A percentile compares a stretch with the other conserved stretches of the same genome.
These are phyloP conservation scores for Glycine latifolia DNA, from an alignment of 306 rosid genomes.

Conservation along the genomic window DNA sequence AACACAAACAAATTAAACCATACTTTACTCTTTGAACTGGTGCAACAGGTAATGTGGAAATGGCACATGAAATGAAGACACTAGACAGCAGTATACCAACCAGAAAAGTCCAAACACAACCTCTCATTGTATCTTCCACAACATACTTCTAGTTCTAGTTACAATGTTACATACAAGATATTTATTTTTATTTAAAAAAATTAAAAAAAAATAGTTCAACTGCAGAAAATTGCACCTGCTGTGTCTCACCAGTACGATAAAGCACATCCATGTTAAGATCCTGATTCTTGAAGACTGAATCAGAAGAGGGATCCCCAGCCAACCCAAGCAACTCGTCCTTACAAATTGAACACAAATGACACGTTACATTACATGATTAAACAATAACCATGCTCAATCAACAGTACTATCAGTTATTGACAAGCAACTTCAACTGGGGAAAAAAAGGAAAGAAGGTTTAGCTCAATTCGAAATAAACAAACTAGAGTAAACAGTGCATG, in stretches of 20 bases:
- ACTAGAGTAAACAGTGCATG: too few relatives aligned
- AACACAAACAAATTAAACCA: conserved; percentile 14
- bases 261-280: conserved; percentile 83
- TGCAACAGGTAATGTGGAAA: not conserved
- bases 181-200: not conserved
- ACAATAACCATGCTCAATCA: conserved; percentile 8
- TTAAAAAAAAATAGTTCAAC: not conserved
- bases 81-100: not conserved
- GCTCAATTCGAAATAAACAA: too few relatives aligned
- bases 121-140: conserved; percentile 12
- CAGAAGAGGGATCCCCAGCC: conserved; percentile 69
- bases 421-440: too few relatives aligned
- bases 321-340: conserved; percentile 88
- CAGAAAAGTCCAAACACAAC: conserved; percentile 32
- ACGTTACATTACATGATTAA: not conserved
- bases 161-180: not conserved
- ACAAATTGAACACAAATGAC: conserved; percentile 44
- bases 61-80: not conserved
- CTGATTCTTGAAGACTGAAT: conserved; percentile 72
- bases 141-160: not conserved
- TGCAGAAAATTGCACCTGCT: conserved; percentile 62
- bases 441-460: too few relatives aligned
- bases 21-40: not conserved
- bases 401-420: not conserved
- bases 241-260: conserved; percentile 89